Percentiles rank a stretch among this genome's conserved stretches.
These are phyloP conservation scores for Calonectria hongkongensis DNA, from an alignment of 2,329 filamentous ascomycete species.

Conservation along the genomic window DNA sequence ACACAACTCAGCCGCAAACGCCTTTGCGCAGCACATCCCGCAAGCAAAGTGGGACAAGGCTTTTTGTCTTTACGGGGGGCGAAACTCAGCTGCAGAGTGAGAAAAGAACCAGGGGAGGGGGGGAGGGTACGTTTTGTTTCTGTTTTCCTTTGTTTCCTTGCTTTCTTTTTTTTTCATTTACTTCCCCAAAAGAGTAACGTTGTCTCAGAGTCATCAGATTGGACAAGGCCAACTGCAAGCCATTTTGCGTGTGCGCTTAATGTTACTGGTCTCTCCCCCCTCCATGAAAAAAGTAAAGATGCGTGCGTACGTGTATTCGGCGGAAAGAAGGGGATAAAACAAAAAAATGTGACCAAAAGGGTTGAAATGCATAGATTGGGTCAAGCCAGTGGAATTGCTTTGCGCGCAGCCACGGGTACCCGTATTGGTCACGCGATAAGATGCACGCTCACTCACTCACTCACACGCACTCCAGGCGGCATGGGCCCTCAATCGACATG, in stretches of 20 bases:
- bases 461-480: no score
- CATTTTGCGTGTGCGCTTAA: no score
- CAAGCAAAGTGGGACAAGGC: not conserved
- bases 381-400: no score
- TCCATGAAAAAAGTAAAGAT: no score
- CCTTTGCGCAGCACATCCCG: constrained; percentile 10
- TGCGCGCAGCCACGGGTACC: no score
- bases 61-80: not conserved
- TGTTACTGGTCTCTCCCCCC: no score
- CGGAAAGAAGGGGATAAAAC: not conserved
- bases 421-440: no score
- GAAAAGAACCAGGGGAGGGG: not conserved
- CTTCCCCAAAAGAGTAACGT: not conserved
- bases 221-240: not conserved
- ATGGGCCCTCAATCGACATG: not conserved
- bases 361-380: no score
- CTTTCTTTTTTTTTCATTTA: not conserved
- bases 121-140: not conserved
- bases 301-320: no score
- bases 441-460: no score
- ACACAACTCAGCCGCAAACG: constrained; percentile 17
- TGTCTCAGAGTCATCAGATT: no score
- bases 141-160: not conserved
- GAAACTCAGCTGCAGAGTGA: not conserved
- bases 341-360: not conserved